Conservation (phyloP, 2,329 filamentous ascomycete species). For the Harringtonia lauricola region DNA sequence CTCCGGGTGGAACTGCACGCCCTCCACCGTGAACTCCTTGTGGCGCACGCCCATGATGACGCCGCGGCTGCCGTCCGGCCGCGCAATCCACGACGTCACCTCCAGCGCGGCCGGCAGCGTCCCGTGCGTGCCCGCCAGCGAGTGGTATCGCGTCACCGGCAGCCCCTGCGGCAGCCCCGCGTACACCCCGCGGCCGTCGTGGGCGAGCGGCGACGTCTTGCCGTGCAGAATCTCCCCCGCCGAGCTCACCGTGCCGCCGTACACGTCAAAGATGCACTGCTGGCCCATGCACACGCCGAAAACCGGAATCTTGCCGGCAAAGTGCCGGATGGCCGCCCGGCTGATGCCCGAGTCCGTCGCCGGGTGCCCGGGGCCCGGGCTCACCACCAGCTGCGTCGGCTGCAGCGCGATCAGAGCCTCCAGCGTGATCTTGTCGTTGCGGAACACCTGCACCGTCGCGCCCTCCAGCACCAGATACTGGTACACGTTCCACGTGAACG, state of each 20-base stretch:
- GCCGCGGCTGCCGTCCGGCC: constrained; percentile 64
- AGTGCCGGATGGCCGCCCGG: constrained; percentile 81
- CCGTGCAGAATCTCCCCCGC: constrained; percentile 95
- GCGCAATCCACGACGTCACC: constrained; percentile 79
- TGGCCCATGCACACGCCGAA: constrained; percentile 99
- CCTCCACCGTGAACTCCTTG: constrained; percentile 83
- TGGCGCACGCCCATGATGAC: constrained; percentile 97
- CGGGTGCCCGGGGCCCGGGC: constrained; percentile 90
- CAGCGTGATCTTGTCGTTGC: constrained; percentile 84
- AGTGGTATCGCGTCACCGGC: constrained; percentile 91
- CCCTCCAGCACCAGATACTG: constrained; percentile 97
- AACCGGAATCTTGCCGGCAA: constrained; percentile 87
- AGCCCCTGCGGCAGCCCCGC: constrained; percentile 67
- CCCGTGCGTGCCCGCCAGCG: constrained; percentile 80
- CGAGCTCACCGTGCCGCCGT: constrained; percentile 81
- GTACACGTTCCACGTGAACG: constrained; percentile 98
- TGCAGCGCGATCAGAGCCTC: constrained; percentile 73
- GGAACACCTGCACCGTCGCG: constrained; percentile 76
- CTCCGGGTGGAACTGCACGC: constrained; percentile 95
- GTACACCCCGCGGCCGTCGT: constrained; percentile 90
- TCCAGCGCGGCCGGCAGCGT: constrained; percentile 80
- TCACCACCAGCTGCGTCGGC: constrained; percentile 89
- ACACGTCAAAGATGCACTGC: constrained; percentile 94
- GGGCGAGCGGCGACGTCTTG: constrained; percentile 83
- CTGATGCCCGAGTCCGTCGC: constrained; percentile 86